Conservation (phyloP, 345 rosid genomes). For the Dipteronia dyeriana region DNA sequence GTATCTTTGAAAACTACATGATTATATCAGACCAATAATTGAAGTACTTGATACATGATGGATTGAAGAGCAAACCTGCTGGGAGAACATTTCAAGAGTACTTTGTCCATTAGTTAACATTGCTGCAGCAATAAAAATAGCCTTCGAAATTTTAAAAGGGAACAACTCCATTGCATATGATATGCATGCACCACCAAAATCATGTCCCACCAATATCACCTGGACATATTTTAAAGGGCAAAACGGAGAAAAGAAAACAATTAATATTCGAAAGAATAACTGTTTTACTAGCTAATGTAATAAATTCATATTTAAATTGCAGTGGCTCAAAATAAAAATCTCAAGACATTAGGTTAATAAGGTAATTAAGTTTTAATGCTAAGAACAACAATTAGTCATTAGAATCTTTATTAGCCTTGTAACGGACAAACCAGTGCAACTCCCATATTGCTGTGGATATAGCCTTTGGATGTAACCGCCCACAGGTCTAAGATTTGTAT, state of each 20-base stretch:
- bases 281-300: neutral
- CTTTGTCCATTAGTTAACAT: constrained; percentile 78
- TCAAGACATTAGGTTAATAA: neutral
- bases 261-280: neutral
- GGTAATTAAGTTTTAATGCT: neutral
- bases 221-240: constrained; percentile 31
- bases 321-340: neutral
- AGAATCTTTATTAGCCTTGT: neutral
- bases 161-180: constrained; percentile 86
- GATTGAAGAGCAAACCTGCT: constrained; percentile 49
- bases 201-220: constrained; percentile 95
- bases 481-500: neutral
- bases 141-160: constrained; percentile 72
- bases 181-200: constrained; percentile 91
- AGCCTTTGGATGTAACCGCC: too few species aligned
- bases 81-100: constrained; percentile 70
- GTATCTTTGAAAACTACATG: neutral
- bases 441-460: too few species aligned
- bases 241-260: neutral
- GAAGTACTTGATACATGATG: neutral
- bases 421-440: neutral
- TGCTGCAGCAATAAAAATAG: constrained; percentile 78
- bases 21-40: neutral
- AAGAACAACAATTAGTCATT: constrained; percentile 8
- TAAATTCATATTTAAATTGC: neutral